Evolutionary conservation across 192 early-diverging fungal genomes (phyloP), one percentile per base, ranked within the genome.

Genomic region (Coemansia sp.): DNA sequence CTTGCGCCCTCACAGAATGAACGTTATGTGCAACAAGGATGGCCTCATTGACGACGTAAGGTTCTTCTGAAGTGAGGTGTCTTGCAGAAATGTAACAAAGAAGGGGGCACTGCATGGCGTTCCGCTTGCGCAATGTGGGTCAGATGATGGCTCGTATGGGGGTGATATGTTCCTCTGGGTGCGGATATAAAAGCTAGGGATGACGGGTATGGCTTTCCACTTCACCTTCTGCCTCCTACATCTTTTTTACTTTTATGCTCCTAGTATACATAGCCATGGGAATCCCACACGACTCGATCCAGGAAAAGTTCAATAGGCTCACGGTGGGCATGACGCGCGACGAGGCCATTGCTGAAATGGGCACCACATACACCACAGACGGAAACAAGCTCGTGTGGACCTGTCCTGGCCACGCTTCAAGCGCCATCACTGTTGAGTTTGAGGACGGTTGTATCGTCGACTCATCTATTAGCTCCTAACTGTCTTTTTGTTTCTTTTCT

Each of bases 1-100:
- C 55, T 40, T 72, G 55, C 48, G 65, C 2, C 62, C 62, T 5
- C 40, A 53, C 25, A 59, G 75, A 7, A 34, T 78, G 55, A 78
- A 78, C 44, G 30, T 78, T 41, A 48, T 64, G 27, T 68, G 61
- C 47, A 40, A 61, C 30, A 45, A 53, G 14, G 27, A 57, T 1
- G 69, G 62, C 44, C 6, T 33, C 27, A 65, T 78, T 20, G 61
- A 31, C 27, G 42, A 29, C 17, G 58, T 75, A 7, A 34, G 27
- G 20, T 75, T 65, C 48, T 48, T 48, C 23, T 27, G 19, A 44
- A n/a, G n/a, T n/a, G n/a, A n/a, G n/a, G n/a, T n/a, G n/a, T n/a
- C n/a, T n/a, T n/a, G n/a, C n/a, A n/a, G n/a, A n/a, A n/a, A n/a
- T n/a, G n/a, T n/a, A n/a, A n/a, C n/a, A n/a, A n/a, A n/a, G n/a